Conservation (phyloP, 306 rosid genomes). For the Canavalia gladiata region DNA sequence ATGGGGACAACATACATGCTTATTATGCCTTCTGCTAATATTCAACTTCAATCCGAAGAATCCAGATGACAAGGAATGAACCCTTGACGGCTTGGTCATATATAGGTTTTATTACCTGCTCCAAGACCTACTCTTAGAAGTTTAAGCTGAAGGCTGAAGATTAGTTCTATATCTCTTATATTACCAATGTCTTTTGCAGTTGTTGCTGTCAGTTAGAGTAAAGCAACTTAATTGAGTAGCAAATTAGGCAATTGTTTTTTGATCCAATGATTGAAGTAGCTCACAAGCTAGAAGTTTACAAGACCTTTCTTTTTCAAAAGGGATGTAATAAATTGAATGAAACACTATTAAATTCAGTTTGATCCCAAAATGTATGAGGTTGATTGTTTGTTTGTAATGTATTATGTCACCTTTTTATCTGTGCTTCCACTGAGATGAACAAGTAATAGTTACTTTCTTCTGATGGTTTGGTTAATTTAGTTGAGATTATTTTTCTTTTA, state of each 20-base stretch:
- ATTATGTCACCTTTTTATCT: not conserved
- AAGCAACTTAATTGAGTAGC: constrained; percentile 15
- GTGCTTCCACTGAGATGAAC: constrained; percentile 29
- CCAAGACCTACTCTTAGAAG: not conserved
- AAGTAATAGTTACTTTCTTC: constrained; percentile 31
- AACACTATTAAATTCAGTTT: constrained; percentile 22
- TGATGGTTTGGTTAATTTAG: constrained; percentile 10
- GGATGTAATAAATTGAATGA: constrained; percentile 15
- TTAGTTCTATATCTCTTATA: constrained; percentile 17
- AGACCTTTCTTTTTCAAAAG: not conserved
- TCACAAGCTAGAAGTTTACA: not conserved
- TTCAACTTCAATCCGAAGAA: too few relatives aligned
- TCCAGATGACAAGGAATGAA: not conserved
- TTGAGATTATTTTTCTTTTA: not conserved
- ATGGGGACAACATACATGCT: too few relatives aligned
- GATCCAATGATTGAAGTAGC: constrained; percentile 1
- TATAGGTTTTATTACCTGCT: not conserved
- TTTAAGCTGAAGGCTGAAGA: constrained; percentile 11
- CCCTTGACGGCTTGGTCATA: not conserved
- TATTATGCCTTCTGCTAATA: too few relatives aligned
- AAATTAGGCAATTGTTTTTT: not conserved
- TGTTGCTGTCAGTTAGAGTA: constrained; percentile 5
- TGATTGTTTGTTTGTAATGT: constrained; percentile 13
- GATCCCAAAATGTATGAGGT: constrained; percentile 37
- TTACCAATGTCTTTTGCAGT: not conserved